These are phyloP conservation scores for Scytalidium sp. DNA, from an alignment of 2,329 filamentous ascomycete species.

Conservation along the genomic window DNA sequence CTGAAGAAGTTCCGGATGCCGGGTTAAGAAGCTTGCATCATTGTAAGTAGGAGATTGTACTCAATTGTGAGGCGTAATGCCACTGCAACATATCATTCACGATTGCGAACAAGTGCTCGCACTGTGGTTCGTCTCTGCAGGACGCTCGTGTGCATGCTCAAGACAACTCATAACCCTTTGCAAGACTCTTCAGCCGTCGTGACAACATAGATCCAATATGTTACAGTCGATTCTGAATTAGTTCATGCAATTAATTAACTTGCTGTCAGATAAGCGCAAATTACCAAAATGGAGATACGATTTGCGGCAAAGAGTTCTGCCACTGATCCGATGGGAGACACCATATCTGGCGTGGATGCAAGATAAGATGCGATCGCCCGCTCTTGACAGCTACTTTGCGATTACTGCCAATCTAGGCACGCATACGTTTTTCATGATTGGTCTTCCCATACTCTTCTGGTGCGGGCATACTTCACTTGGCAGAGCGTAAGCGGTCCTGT, in stretches of 20 bases:
- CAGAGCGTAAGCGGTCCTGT: conserved; percentile 65
- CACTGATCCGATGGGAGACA: conserved; percentile 90
- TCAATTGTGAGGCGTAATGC: not conserved
- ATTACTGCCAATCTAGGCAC: conserved; percentile 95
- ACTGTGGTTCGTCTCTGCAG: too few relatives aligned
- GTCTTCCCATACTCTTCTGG: conserved; percentile 94
- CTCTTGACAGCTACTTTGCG: conserved; percentile 94
- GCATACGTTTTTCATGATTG: conserved; percentile 98
- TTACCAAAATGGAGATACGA: conserved; percentile 87
- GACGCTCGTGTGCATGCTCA: too few relatives aligned
- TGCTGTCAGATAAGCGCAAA: conserved; percentile 67
- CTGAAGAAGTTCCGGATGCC: conserved; percentile 55
- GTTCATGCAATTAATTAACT: conserved; percentile 2
- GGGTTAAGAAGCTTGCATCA: conserved; percentile 79
- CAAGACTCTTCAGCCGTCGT: too few relatives aligned
- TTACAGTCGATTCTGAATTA: too few relatives aligned
- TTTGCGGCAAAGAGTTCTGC: conserved; percentile 77
- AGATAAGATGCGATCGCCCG: conserved; percentile 72
- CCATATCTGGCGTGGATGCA: conserved; percentile 89
- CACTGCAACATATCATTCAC: too few relatives aligned
- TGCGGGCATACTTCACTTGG: conserved; percentile 83
- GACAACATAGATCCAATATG: too few relatives aligned
- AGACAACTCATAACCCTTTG: too few relatives aligned
- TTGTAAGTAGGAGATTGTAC: conserved; percentile 45
- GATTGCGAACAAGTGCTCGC: too few relatives aligned